phyloP scores from a whole-genome alignment of 2,329 filamentous ascomycete species.

The Diaporthe sp. region DNA sequence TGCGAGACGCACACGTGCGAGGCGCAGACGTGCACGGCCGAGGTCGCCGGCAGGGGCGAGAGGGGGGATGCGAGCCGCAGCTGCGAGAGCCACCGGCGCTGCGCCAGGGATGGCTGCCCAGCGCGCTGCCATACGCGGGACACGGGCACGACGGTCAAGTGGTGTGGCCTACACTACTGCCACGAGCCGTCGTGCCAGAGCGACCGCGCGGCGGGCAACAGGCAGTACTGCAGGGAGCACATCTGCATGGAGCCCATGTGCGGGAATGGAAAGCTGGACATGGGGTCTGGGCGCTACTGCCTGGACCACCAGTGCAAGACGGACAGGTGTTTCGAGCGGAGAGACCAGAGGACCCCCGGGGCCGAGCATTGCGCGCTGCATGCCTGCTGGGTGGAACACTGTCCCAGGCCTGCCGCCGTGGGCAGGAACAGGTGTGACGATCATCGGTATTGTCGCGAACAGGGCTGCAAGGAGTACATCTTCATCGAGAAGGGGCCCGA shows the following conservation, averaged over 20 bases:
- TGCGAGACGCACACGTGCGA: conserved; percentile 38
- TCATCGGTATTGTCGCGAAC: conserved; percentile 16
- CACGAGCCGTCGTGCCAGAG: conserved; percentile 23
- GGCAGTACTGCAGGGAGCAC: conserved; percentile 22
- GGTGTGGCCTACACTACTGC: conserved; percentile 37
- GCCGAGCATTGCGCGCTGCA: conserved; percentile 27
- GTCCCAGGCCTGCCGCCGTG: neutral
- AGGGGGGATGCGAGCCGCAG: conserved; percentile 19
- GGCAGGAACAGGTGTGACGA: conserved; percentile 22
- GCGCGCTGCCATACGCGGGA: conserved; percentile 32
- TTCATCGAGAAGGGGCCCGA: conserved; percentile 26
- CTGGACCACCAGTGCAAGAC: conserved; percentile 24
- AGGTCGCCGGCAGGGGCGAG: conserved; percentile 27
- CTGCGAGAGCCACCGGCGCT: conserved; percentile 35
- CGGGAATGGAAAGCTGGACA: neutral
- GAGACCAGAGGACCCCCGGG: conserved; percentile 18
- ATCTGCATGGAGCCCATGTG: conserved; percentile 28
- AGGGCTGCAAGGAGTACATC: conserved; percentile 27
- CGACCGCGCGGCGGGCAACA: neutral
- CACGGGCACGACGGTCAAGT: conserved; percentile 22
- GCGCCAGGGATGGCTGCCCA: conserved; percentile 30
- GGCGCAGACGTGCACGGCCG: conserved; percentile 29
- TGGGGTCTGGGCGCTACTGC: conserved; percentile 26
- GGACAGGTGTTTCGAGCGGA: conserved; percentile 27
- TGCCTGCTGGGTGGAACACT: conserved; percentile 25